Conservation (phyloP, 257 asterid species). For the Solanum clarkiae region DNA sequence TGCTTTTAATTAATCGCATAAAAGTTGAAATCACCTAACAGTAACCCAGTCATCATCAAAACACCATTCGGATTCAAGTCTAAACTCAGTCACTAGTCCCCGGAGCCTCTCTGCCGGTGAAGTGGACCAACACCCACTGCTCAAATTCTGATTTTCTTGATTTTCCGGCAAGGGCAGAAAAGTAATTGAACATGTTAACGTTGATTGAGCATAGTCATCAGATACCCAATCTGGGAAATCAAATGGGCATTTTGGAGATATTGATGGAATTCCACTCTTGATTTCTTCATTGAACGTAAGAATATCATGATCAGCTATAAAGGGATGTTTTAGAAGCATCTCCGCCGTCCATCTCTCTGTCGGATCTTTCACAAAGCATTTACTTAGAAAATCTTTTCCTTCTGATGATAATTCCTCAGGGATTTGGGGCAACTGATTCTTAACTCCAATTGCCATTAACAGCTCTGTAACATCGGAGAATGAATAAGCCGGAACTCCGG, state of each 20-base stretch:
- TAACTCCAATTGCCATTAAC: conserved; percentile 51
- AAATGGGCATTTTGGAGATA: conserved; percentile 64
- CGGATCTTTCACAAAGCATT: conserved; percentile 59
- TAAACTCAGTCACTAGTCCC: conserved; percentile 11
- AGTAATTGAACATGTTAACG: conserved; percentile 22
- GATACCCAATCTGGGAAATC: conserved; percentile 60
- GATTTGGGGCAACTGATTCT: conserved; percentile 46
- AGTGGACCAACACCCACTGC: conserved; percentile 2
- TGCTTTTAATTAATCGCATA: neutral
- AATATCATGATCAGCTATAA: conserved; percentile 14
- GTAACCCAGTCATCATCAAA: conserved; percentile 53
- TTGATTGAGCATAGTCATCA: conserved; percentile 1
- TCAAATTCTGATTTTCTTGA: conserved; percentile 1
- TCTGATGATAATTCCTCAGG: conserved; percentile 40
- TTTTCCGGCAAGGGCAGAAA: conserved; percentile 21
- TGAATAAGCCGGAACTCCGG: conserved; percentile 51
- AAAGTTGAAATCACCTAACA: conserved; percentile 30
- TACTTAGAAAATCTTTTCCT: conserved; percentile 52
- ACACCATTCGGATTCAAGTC: conserved; percentile 28
- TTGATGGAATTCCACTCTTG: neutral
- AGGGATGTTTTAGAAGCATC: conserved; percentile 79
- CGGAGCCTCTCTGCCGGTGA: conserved; percentile 33
- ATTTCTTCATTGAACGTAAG: neutral
- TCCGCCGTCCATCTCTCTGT: conserved; percentile 80
- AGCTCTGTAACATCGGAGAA: conserved; percentile 39